Percentiles rank a stretch among this genome's conserved stretches.
Evolutionary conservation across 345 rosid species (phyloP).

Genomic region (Linum tenue): DNA sequence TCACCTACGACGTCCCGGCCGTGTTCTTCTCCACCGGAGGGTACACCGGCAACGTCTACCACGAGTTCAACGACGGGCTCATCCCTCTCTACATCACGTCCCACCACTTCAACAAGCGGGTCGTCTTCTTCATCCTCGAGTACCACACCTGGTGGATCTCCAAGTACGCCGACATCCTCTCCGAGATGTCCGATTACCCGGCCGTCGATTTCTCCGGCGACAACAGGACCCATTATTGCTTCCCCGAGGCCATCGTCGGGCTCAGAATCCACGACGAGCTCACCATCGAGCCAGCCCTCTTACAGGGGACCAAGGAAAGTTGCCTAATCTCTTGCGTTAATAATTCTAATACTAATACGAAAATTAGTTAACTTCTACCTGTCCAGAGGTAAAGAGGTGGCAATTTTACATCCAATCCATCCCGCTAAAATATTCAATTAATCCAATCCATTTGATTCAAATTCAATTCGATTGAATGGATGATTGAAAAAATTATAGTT

Average conservation of each 20-base stretch:
- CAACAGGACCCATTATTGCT: constrained; percentile 20
- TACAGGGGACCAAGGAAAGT: constrained; percentile 6
- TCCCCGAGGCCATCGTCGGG: constrained; percentile 26
- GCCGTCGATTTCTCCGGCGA: constrained; percentile 15
- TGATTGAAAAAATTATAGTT: no score
- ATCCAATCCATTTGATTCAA: no score
- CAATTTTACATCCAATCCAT: no score
- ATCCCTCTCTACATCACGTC: constrained; percentile 40
- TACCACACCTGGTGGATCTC: constrained; percentile 27
- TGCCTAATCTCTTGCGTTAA: no score
- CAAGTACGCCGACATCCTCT: constrained; percentile 21
- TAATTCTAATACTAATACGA: no score
- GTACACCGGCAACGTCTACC: constrained; percentile 31
- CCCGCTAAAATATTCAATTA: no score
- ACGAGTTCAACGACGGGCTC: constrained; percentile 33
- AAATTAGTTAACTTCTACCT: no score
- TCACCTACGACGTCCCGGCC: constrained; percentile 21
- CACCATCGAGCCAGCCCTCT: constrained; percentile 17
- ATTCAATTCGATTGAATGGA: no score
- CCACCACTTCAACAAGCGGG: constrained; percentile 20
- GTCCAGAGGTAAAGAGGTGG: no score
- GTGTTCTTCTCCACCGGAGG: constrained; percentile 35
- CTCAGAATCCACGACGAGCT: constrained; percentile 27
- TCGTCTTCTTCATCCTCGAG: constrained; percentile 31
- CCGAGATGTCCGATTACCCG: constrained; percentile 11